Percentiles rank a stretch among this genome's conserved stretches.
Conservation (phyloP, 2,329 filamentous ascomycete genomes). For the Aspergillus bombycis region DNA sequence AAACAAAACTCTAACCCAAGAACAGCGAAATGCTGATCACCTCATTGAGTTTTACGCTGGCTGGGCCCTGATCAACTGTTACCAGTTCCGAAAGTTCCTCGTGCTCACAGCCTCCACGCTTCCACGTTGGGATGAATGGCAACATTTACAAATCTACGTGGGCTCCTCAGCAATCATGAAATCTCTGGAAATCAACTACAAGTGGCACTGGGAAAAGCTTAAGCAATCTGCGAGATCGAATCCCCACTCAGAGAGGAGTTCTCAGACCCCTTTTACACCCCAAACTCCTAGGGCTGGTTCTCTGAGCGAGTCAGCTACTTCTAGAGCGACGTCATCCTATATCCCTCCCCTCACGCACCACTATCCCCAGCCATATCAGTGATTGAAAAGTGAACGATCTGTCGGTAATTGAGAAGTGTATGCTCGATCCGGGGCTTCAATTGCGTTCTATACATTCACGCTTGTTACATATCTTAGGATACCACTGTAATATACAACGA, state of each 20-base stretch:
- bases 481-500: neutral
- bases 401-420: neutral
- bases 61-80: slow-evolving; percentile 36
- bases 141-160: slow-evolving; percentile 28
- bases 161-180: slow-evolving; percentile 20
- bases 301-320: neutral
- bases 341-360: neutral
- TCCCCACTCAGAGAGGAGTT: neutral
- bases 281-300: slow-evolving; percentile 14
- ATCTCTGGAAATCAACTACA: slow-evolving; percentile 18
- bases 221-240: neutral
- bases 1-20: slow-evolving; percentile 25
- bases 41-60: slow-evolving; percentile 45
- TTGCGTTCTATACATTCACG: slow-evolving; percentile 1
- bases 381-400: neutral
- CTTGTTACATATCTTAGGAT: neutral
- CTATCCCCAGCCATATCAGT: slow-evolving; percentile 24
- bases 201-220: slow-evolving; percentile 18
- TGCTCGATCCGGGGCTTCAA: neutral
- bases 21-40: slow-evolving; percentile 38
- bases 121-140: slow-evolving; percentile 34
- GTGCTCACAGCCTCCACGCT: slow-evolving; percentile 30
- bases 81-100: slow-evolving; percentile 37
- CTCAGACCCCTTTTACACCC: slow-evolving; percentile 16
- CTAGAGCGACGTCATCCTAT: neutral